Percentiles rank a stretch among this genome's conserved stretches.
Conservation (phyloP, 2,329 filamentous ascomycete genomes). For the Xylaria sp. region DNA sequence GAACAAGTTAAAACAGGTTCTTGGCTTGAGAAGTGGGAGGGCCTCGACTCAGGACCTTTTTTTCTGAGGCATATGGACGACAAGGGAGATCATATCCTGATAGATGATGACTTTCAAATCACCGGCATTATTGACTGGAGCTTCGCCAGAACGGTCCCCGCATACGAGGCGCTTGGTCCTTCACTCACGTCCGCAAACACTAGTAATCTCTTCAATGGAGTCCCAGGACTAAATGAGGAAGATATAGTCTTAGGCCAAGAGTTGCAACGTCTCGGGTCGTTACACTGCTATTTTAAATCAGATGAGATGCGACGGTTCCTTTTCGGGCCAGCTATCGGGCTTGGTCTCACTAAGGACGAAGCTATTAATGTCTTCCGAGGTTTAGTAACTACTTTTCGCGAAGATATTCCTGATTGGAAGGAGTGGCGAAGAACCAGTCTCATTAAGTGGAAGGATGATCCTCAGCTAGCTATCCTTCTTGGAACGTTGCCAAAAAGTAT, state of each 20-base stretch:
- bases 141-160: constrained; percentile 27
- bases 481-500: background rate
- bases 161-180: constrained; percentile 32
- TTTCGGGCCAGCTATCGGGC: constrained; percentile 39
- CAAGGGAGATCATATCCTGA: constrained; percentile 26
- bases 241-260: constrained; percentile 19
- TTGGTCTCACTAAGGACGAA: constrained; percentile 28
- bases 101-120: constrained; percentile 29
- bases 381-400: constrained; percentile 38
- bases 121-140: constrained; percentile 30
- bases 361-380: constrained; percentile 34
- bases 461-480: constrained; percentile 17
- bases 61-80: constrained; percentile 27
- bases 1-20: constrained; percentile 9
- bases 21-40: constrained; percentile 27
- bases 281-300: constrained; percentile 32
- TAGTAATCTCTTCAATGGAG: constrained; percentile 16
- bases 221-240: constrained; percentile 13
- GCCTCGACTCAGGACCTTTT: constrained; percentile 21
- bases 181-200: constrained; percentile 26
- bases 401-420: constrained; percentile 28
- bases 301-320: constrained; percentile 41
- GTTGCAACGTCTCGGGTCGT: constrained; percentile 19
- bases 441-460: constrained; percentile 10
- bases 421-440: constrained; percentile 26